Base-by-base conservation (phyloP, 2,329 filamentous ascomycete species). In the Podosphaera xanthii region DNA sequence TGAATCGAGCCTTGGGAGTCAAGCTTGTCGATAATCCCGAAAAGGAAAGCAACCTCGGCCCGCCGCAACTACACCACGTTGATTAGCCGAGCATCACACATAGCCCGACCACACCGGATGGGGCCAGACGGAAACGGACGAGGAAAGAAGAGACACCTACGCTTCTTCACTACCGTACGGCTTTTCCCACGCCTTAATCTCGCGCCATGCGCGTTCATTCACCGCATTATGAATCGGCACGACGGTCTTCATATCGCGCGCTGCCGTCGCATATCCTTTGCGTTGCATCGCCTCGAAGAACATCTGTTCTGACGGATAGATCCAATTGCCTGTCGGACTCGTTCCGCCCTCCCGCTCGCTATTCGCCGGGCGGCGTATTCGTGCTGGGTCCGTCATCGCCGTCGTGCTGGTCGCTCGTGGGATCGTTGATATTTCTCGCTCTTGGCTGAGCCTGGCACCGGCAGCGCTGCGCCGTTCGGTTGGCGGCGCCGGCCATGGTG, bases 211-310 rank as follows among this genome's bases (percentile, higher is more conserved):
- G 49, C 87, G 78, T 77, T 98, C 92, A 72, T 98, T 98, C 62
- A 98, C 92, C 52, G 92, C 92, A 70, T 98, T 98, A 73, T 98
- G 92, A 67, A 97, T 97, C 2, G 89, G 92, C 59, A 97, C 90
- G 40, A 97, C 90, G 40, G 86, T 86, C 67, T 80, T 83, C 84
- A 96, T 96, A 71, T 95, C 89, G 4, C 77, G 74, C 0, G 79
- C 80, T 12, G 76, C 74, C 36, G 79, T 83, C 61, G 82, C 80
- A 73, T 89, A 84, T 50, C 84, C 85, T 59, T 98, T 98, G 69
- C 91, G 84, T 75, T 85, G 82, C 82, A 98, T 91, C 52, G 92
- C 92, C 55, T 94, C 87, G 73, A 97, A 97, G 76, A 98, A 98
- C 82, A 96, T 94, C 68, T 87, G 85, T 71, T 97, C 91, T 0